Base-by-base conservation (phyloP, 495 filamentous ascomycete species). In the Xylaria sp. region DNA sequence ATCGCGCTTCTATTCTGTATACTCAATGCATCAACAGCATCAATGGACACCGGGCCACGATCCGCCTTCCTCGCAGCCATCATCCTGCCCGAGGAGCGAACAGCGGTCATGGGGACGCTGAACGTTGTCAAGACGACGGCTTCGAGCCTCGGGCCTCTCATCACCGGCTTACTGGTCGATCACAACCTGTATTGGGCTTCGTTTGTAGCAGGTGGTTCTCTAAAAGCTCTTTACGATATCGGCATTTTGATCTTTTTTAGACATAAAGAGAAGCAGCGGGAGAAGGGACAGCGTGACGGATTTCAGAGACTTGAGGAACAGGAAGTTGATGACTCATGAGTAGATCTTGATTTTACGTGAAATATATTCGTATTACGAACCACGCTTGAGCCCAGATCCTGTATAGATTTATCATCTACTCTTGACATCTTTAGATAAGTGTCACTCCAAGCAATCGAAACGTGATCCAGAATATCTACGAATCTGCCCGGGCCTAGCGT, bases 21-120 rank as follows among this genome's bases (percentile, higher is more conserved):
- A 11, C 71, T 85, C 9, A 84, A 85, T 73, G 79, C 80, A 57
- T 86, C 86, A 35, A 84, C 88, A 11, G 87, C 89, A 71, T 90
- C 84, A 68, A 97, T 97, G 93, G 93, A 97, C 76, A 89, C 92
- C 73, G 93, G 91, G 0, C 94, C 94, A 0, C 89, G 93, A 1
- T 88, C 92, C 2, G 93, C 94, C 0, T 94, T 97, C 78, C 86
- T 97, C 14, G 90, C 93, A 1, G 88, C 90, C 0, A 90, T 91
- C 0, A 87, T 96, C 6, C 85, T 89, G 35, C 88, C 91, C 0
- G 88, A 88, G 67, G 93, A 96, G 78, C 86, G 93, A 7, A 97
- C 94, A 0, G 93, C 92, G 0, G 91, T 94, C 40, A 90, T 94
- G 91, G 91, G 91, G 5, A 83, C 90, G 1, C 87, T 92, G 5